Base-by-base conservation (phyloP, 345 rosid genomes). In the Eucalyptus caleyi region DNA sequence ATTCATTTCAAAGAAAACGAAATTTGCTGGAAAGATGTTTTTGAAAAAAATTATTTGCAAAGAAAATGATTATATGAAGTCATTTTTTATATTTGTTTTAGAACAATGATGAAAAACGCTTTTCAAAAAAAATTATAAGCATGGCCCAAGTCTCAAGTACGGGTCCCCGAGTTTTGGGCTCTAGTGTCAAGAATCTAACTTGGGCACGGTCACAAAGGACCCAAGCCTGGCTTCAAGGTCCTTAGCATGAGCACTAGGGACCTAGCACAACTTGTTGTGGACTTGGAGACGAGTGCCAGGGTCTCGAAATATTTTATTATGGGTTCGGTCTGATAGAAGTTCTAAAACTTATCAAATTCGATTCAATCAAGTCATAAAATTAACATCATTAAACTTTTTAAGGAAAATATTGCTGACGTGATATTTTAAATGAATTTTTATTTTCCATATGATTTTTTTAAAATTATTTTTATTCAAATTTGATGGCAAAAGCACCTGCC, bases 331-430 rank as follows among this genome's bases (percentile, higher is more conserved):
- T n/a, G n/a, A n/a, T n/a, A n/a, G n/a, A n/a, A 37, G 0, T 19
- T 2, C 2, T 53, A 53, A 19, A 53, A 53, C 0, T 19, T 53
- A 0, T 53, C 0, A 53, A 53, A 19, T 53, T 53, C 1, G 0
- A 1, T 53, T 53, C 59, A 19, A 53, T 53, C 2, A 0, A 53
- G 1, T 19, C 0, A 0, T 19, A 53, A 53, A 53, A 0, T 53
- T 19, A 19, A 53, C 1, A 53, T 1, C 0, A 0, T 8, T 2
- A 53, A 19, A 53, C 2, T 1, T 53, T 53, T 53, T 53, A 53
- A 53, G 1, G 0, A 53, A 53, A 53, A 8, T 53, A 0, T 0
- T 19, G 2, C 0, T 0, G 2, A 53, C 1, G 0, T 53, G 26
- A 53, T 1, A 53, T 53, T 53, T 3, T 53, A 8, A 53, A 19